phyloP scores from a whole-genome alignment of 257 asterid genomes.

The Solanum arcanum region DNA sequence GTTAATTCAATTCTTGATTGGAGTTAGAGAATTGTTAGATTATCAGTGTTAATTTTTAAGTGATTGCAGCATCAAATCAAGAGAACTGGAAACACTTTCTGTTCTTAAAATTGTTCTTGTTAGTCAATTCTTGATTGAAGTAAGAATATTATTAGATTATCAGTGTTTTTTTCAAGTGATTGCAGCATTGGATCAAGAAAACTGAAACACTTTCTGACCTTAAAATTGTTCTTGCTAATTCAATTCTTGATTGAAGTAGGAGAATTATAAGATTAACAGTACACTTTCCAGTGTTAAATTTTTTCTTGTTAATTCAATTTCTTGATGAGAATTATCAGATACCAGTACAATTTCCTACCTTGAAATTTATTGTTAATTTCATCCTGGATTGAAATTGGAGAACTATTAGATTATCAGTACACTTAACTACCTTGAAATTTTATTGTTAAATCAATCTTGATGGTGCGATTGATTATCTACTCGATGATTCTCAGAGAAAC shows the following conservation, averaged over 20 bases:
- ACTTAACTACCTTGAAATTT: no score
- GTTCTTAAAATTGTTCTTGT: background rate
- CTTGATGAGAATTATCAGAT: background rate
- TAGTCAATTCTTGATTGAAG: background rate
- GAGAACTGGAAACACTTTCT: no score
- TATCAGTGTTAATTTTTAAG: background rate
- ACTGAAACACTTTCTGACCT: background rate
- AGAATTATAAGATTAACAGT: background rate
- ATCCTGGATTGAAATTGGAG: no score
- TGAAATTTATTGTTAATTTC: no score
- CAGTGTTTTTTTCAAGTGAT: background rate
- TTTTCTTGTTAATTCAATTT: background rate
- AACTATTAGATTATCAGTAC: no score
- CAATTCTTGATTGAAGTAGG: background rate
- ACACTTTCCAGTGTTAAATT: background rate
- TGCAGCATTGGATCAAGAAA: background rate
- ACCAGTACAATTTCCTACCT: background rate
- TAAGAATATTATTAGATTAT: background rate
- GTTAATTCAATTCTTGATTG: background rate
- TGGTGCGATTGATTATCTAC: conserved; percentile 42
- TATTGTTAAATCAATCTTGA: conserved; percentile 24
- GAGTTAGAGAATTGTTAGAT: background rate
- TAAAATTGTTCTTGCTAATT: background rate
- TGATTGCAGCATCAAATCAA: no score
- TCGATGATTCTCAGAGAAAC: conserved; percentile 29